Evolutionary conservation across 768 basidiomycete species (phyloP).

Genomic region (Fistulinella prunicolor): DNA sequence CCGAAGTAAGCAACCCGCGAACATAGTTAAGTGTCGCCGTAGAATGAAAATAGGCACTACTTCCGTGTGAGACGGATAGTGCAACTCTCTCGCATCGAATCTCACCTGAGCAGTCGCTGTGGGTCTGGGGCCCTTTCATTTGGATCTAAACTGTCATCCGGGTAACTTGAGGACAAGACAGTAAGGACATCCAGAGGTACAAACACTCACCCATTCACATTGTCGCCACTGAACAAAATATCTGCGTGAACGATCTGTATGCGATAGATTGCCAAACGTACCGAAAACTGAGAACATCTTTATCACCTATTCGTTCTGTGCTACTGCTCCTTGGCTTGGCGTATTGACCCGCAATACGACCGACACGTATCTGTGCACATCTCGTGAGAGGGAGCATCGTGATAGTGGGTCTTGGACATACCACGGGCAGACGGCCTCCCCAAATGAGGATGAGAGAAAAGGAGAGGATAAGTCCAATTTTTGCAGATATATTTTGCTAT

Average conservation of each 20-base stretch:
- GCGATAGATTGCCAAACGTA: slow-evolving; percentile 32
- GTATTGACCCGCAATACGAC: slow-evolving; percentile 94
- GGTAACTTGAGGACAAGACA: neutral
- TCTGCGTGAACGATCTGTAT: neutral
- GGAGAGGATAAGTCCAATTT: slow-evolving; percentile 88
- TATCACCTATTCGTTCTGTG: slow-evolving; percentile 74
- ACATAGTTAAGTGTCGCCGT: slow-evolving; percentile 91
- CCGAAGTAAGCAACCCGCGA: slow-evolving; percentile 82
- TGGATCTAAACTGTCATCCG: slow-evolving; percentile 46
- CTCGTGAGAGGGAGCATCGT: slow-evolving; percentile 5
- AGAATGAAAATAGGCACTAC: slow-evolving; percentile 94
- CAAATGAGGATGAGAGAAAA: slow-evolving; percentile 94
- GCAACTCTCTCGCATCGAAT: neutral
- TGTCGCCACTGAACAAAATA: slow-evolving; percentile 71
- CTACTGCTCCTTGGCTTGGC: slow-evolving; percentile 89
- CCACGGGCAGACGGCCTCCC: slow-evolving; percentile 92
- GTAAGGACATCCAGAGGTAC: neutral
- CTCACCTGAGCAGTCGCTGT: slow-evolving; percentile 73
- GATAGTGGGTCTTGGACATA: slow-evolving; percentile 36
- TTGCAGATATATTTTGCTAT: slow-evolving; percentile 83
- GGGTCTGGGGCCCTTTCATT: slow-evolving; percentile 88
- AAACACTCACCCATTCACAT: slow-evolving; percentile 77
- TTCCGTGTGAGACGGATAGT: slow-evolving; percentile 5
- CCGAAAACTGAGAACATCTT: slow-evolving; percentile 85
- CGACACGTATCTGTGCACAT: slow-evolving; percentile 64